Base-by-base conservation (phyloP, 1,284 basidiomycete species). In the Meripilus lineatus region DNA sequence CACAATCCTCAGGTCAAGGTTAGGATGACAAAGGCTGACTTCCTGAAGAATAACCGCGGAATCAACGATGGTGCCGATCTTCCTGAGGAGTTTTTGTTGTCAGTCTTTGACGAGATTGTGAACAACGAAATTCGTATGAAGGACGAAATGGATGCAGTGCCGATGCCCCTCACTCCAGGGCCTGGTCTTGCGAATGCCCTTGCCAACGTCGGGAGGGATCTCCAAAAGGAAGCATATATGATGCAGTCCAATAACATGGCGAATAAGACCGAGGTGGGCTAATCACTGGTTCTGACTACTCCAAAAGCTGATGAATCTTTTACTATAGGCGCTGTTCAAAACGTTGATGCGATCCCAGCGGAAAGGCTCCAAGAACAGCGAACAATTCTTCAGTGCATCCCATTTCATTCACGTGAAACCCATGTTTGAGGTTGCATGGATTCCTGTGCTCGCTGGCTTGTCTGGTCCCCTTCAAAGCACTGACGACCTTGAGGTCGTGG, bases 401-500 rank as follows among this genome's bases (percentile, higher is more conserved):
- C 89, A 96, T 58, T 90, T 93, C 51, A 81, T 96, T 50, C 94
- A 98, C 61, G 93, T 96, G 47, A 79, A 83, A 25, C 93, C 93
- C 32, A 98, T 98, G 94, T 96, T 98, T 57, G 93, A 97, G 65
- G 92, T 96, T 15, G 93, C 92, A 11, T 98, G 94, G 94, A 96
- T 97, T 69, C 83, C 94, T 2, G 92, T 96, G 65, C 74, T 98
- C 14, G 94, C 94, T 5, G 93, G 93, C 4, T 72, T 97, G 26
- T 96, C 93, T 4, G 90, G 82, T 0, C 93, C 93, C 6, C 71
- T 97, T 41, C 94, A 97, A 62, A 88, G 91, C 49, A 93, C 90
- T 0, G 89, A 95, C 62, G 92, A 95, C 63, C 70, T 93, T 47
- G 93, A 95, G 55, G 71, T 93, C 14, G 89, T 97, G 50, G 85